These are phyloP conservation scores for Pythium apleroticum DNA, from an alignment of 352 stramenopile species.

Conservation along the genomic window DNA sequence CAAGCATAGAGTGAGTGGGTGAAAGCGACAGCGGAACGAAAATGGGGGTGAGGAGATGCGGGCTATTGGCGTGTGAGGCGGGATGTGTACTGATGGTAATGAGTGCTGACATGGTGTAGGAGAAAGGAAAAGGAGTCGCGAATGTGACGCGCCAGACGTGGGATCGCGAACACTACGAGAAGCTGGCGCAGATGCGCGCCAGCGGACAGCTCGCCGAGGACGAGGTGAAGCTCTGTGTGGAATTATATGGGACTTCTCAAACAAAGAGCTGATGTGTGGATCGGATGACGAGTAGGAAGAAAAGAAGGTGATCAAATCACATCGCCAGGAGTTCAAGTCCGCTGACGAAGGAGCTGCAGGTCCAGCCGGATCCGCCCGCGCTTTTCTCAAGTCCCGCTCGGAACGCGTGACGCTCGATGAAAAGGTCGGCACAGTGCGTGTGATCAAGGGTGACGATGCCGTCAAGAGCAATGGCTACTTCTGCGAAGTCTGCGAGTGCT, in stretches of 20 bases:
- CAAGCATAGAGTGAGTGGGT: background rate
- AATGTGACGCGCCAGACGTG: conserved; percentile 86
- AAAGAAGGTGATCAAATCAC: conserved; percentile 71
- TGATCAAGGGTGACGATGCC: conserved; percentile 85
- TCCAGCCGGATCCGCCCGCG: conserved; percentile 58
- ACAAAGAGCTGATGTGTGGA: background rate
- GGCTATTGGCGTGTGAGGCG: background rate
- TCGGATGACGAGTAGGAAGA: conserved; percentile 26
- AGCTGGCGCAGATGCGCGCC: conserved; percentile 72
- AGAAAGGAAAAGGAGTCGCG: conserved; percentile 69
- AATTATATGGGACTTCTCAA: background rate
- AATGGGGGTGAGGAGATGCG: conserved; percentile 9
- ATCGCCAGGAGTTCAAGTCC: conserved; percentile 76
- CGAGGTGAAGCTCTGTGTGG: conserved; percentile 27
- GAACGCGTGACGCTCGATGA: conserved; percentile 81
- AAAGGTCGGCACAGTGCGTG: conserved; percentile 81
- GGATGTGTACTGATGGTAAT: background rate
- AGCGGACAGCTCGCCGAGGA: conserved; percentile 60
- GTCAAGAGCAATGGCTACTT: conserved; percentile 87
- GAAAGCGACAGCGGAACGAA: background rate
- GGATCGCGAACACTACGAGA: conserved; percentile 76
- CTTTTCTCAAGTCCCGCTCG: conserved; percentile 76
- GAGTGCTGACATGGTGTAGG: conserved; percentile 18
- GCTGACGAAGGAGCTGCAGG: conserved; percentile 65
- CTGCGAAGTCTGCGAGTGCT: conserved; percentile 92